Base-by-base conservation (phyloP, 345 rosid genomes). In the Angophora floribunda region DNA sequence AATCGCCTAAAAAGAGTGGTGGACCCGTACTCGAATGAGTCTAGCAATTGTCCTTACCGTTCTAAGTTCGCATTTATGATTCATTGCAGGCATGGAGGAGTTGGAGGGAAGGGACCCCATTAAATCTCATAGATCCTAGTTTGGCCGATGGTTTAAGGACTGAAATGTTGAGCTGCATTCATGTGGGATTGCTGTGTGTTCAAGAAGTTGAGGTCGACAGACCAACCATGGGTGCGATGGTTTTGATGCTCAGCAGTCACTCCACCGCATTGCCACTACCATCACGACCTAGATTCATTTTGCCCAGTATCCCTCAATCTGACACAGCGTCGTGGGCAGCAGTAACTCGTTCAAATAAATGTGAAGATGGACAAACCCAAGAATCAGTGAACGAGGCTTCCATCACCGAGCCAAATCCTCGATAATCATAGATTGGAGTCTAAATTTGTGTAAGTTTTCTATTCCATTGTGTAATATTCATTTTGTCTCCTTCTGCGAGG, bases 281-380 rank as follows among this genome's bases (percentile, higher is more conserved):
- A 36, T 70, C 80, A 36, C 47, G 47, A 36, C 80, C 80, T 5
- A 47, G 13, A 19, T 70, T 17, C 80, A 9, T 70, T 70, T 36
- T 17, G 13, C 4, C 3, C 3, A 9, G 7, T 9, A 70, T 70
- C 47, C 80, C 80, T 70, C 4, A 70, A 70, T 70, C 80, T 36
- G 1, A 70, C 47, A 17, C 24, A 32, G 13, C 24, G 3, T 16
- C 26, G 1, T 24, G 2, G 32, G 32, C 0, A 16, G 3, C 3
- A 15, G 70, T 12, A 61, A 28, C 32, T 28, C 32, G 12, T 61
- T 61, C 32, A 0, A 13, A 28, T 28, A 32, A 0, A 32, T 70
- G 47, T 1, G 0, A 9, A 70, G 0, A 32, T 4, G 8, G 0
- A 36, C 1, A 9, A 32, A 70, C 17, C 26, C 13, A 70, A 70